A percentile compares a stretch with the other conserved stretches of the same genome.
Conservation (phyloP, 1,284 basidiomycete genomes). For the Ceratobasidium sp. region DNA sequence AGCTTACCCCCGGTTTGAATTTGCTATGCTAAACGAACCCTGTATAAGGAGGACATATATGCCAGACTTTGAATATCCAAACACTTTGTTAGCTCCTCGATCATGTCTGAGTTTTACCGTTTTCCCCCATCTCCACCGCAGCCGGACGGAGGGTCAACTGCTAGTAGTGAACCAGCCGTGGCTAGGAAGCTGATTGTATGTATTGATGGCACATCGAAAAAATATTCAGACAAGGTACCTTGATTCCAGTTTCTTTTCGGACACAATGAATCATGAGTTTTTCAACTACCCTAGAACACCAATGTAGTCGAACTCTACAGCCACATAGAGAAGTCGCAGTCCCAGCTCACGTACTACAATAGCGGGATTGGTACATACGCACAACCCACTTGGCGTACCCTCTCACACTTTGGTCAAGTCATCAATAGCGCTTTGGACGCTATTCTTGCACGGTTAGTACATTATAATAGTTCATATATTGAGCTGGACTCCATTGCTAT, state of each 20-base stretch:
- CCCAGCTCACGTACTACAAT: constrained; percentile 43
- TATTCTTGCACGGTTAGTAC: constrained; percentile 41
- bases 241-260: too few species aligned
- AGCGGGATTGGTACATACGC: constrained; percentile 45
- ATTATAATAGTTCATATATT: neutral
- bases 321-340: neutral
- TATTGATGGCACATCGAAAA: constrained; percentile 15
- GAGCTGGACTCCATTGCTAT: neutral
- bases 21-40: too few species aligned
- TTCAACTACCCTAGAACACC: neutral
- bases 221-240: constrained; percentile 18
- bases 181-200: constrained; percentile 11
- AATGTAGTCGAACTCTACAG: constrained; percentile 18
- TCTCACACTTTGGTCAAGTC: constrained; percentile 15
- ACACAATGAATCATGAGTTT: too few species aligned
- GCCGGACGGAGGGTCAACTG: too few species aligned
- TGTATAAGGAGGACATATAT: too few species aligned
- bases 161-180: too few species aligned
- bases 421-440: constrained; percentile 12
- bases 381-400: constrained; percentile 13
- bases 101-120: too few species aligned
- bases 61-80: too few species aligned
- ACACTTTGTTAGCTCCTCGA: too few species aligned
- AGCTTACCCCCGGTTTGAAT: too few species aligned
- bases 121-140: too few species aligned